These are phyloP conservation scores for Penicillium verrucosum DNA, from an alignment of 2,329 filamentous ascomycete species.

Conservation along the genomic window DNA sequence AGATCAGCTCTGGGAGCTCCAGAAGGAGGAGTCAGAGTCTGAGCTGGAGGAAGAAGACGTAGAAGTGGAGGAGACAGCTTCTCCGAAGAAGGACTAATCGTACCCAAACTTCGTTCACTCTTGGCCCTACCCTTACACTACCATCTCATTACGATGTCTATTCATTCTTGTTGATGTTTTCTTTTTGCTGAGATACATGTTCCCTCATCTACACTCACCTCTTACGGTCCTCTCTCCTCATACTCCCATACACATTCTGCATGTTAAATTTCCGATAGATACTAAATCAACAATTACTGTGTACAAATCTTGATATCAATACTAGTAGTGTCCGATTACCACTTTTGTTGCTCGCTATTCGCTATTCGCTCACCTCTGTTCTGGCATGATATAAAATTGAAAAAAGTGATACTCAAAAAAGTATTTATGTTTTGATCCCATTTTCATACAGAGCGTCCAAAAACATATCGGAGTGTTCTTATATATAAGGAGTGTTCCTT, in stretches of 20 bases:
- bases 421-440: background rate
- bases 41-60: constrained; percentile 32
- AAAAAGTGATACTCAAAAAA: background rate
- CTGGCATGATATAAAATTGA: background rate
- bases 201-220: constrained; percentile 7
- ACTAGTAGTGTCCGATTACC: background rate
- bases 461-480: background rate
- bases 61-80: constrained; percentile 12
- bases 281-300: constrained; percentile 7
- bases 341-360: background rate
- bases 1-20: constrained; percentile 52
- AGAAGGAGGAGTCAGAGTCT: constrained; percentile 38
- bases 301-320: constrained; percentile 15
- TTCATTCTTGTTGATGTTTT: background rate
- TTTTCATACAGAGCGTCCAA: background rate
- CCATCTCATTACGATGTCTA: background rate
- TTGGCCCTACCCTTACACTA: background rate
- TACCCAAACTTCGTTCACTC: background rate
- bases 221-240: constrained; percentile 4
- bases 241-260: constrained; percentile 4
- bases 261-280: constrained; percentile 16
- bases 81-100: constrained; percentile 20
- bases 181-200: background rate
- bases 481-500: background rate
- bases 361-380: background rate